Percentiles rank a stretch among this genome's conserved stretches.
Conservation (phyloP, 2,329 filamentous ascomycete species). For the Ascochyta koolunga region DNA sequence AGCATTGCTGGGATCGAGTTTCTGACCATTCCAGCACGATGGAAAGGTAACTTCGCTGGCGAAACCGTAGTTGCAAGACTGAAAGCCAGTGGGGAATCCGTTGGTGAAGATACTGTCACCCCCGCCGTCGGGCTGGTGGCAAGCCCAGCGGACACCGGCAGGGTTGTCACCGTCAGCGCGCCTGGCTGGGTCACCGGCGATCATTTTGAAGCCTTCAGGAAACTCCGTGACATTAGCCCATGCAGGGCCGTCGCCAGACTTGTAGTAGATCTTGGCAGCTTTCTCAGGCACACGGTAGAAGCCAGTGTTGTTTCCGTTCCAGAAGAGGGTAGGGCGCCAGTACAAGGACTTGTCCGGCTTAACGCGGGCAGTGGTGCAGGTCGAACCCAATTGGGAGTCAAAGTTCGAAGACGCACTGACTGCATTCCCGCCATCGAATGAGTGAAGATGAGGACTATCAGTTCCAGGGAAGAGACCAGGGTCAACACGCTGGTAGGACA, state of each 20-base stretch:
- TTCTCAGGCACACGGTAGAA: slow-evolving; percentile 46
- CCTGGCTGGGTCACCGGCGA: slow-evolving; percentile 41
- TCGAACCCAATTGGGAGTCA: slow-evolving; percentile 34
- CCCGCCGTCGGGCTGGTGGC: slow-evolving; percentile 33
- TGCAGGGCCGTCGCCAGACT: slow-evolving; percentile 41
- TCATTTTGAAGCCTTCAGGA: slow-evolving; percentile 46
- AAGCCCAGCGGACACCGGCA: slow-evolving; percentile 42
- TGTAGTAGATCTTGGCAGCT: slow-evolving; percentile 48
- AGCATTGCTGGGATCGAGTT: slow-evolving; percentile 40
- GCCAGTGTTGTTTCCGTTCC: slow-evolving; percentile 44
- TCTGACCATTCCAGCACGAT: slow-evolving; percentile 47
- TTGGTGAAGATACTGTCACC: slow-evolving; percentile 33
- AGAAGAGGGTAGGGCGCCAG: slow-evolving; percentile 48
- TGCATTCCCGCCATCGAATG: slow-evolving; percentile 47
- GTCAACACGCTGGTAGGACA: slow-evolving; percentile 47
- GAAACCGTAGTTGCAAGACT: slow-evolving; percentile 45
- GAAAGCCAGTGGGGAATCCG: slow-evolving; percentile 47
- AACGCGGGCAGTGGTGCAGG: slow-evolving; percentile 46
- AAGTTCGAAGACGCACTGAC: slow-evolving; percentile 37
- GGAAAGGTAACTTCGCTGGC: slow-evolving; percentile 46
- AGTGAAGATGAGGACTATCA: slow-evolving; percentile 45
- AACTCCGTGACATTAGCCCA: slow-evolving; percentile 47
- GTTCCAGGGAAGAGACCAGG: slow-evolving; percentile 43
- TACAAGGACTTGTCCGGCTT: slow-evolving; percentile 48
- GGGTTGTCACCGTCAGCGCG: slow-evolving; percentile 39